Evolutionary conservation across 192 early-diverging fungal species (phyloP).

Genomic region (Geranomyces michiganensis): DNA sequence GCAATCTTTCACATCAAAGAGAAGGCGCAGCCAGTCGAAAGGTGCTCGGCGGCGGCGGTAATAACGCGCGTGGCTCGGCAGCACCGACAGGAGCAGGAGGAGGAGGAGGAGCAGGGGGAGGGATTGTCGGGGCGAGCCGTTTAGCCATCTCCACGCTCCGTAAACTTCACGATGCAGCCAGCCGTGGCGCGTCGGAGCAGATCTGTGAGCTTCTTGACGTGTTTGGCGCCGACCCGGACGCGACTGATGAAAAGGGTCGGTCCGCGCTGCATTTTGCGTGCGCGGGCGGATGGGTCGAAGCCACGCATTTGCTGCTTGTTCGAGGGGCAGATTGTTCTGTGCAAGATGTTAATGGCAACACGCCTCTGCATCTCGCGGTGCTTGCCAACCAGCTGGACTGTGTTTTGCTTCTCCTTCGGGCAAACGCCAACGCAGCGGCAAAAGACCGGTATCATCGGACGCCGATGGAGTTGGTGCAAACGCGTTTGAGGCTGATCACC

Average conservation of each 20-base stretch:
- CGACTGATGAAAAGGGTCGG: conserved; percentile 49
- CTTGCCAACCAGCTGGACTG: conserved; percentile 34
- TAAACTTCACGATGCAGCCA: conserved; percentile 1
- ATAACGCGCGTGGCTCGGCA: too few species aligned
- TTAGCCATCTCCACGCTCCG: not conserved
- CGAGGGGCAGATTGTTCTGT: conserved; percentile 6
- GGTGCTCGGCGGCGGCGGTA: too few species aligned
- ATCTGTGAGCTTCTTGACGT: conserved; percentile 1
- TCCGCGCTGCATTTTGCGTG: conserved; percentile 85
- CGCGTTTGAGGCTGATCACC: conserved; percentile 6
- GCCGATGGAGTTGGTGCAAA: conserved; percentile 25
- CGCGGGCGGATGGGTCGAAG: conserved; percentile 68
- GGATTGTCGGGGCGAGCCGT: not conserved
- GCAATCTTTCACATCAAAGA: not conserved
- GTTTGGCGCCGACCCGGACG: conserved; percentile 9
- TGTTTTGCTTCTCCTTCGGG: conserved; percentile 34
- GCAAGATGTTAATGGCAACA: conserved; percentile 46
- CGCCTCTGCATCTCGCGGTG: conserved; percentile 46
- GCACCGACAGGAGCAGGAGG: too few species aligned
- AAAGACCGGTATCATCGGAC: conserved; percentile 15
- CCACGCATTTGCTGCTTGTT: conserved; percentile 62
- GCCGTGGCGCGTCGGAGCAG: not conserved
- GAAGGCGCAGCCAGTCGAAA: too few species aligned
- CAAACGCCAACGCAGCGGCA: conserved; percentile 25
- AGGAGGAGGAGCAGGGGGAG: too few species aligned